phyloP scores from a whole-genome alignment of 2,329 filamentous ascomycete species.

The Sclerotinia subarctica region DNA sequence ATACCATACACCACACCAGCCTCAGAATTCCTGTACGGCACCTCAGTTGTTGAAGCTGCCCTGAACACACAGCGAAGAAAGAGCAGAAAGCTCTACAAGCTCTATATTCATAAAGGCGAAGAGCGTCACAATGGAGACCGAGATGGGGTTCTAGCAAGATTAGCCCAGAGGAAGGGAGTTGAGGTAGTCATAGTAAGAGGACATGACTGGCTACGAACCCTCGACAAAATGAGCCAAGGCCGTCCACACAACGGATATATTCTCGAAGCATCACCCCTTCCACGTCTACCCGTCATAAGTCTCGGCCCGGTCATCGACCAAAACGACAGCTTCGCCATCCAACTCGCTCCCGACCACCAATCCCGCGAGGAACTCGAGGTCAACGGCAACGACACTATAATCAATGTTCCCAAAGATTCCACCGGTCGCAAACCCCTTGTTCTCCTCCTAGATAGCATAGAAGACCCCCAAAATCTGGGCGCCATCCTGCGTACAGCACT shows the following conservation, averaged over 20 bases:
- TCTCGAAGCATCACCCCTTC: constrained; percentile 81
- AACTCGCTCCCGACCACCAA: constrained; percentile 61
- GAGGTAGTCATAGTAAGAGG: constrained; percentile 56
- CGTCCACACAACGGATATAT: constrained; percentile 89
- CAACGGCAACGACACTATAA: constrained; percentile 64
- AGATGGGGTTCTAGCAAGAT: constrained; percentile 44
- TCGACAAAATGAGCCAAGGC: constrained; percentile 80
- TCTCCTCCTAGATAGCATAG: constrained; percentile 69
- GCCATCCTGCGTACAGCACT: constrained; percentile 84
- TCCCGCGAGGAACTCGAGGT: constrained; percentile 69
- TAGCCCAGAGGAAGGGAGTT: constrained; percentile 52
- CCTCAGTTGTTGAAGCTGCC: constrained; percentile 75
- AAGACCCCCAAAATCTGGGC: constrained; percentile 88
- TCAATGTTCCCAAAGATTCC: constrained; percentile 33
- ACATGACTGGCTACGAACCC: constrained; percentile 56
- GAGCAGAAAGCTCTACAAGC: constrained; percentile 73
- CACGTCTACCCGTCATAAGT: constrained; percentile 62
- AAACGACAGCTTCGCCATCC: constrained; percentile 48
- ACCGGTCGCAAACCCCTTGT: constrained; percentile 63
- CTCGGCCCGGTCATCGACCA: constrained; percentile 42
- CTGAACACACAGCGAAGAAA: constrained; percentile 53
- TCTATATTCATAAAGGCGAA: constrained; percentile 70
- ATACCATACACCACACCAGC: constrained; percentile 77
- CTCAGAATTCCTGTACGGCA: constrained; percentile 88
- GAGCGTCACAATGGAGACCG: constrained; percentile 50